Conservation (phyloP, 345 rosid species). For the Cardamine occulta region DNA sequence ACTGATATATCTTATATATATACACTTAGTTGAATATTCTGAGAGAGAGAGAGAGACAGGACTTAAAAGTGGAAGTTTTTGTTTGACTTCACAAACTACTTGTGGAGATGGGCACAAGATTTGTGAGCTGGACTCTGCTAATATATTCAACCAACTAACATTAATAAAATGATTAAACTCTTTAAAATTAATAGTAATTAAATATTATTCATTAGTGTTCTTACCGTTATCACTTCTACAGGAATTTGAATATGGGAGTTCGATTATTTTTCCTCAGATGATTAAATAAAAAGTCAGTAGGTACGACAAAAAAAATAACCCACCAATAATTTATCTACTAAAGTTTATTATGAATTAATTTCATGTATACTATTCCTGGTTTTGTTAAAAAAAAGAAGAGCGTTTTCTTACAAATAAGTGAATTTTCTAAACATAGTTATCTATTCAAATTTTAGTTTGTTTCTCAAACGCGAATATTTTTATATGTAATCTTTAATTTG, state of each 20-base stretch:
- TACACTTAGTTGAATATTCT: constrained; percentile 35
- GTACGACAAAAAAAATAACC: not conserved
- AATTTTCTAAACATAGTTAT: not conserved
- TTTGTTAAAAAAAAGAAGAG: not conserved
- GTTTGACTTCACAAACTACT: constrained; percentile 45
- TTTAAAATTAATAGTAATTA: not conserved
- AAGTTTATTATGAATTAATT: constrained; percentile 10
- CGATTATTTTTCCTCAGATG: not conserved
- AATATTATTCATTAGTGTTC: not conserved
- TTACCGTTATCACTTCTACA: not conserved
- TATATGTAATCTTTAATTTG: not conserved
- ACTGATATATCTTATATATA: constrained; percentile 15
- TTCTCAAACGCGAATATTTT: not conserved
- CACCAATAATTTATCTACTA: not conserved
- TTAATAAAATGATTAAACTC: not conserved
- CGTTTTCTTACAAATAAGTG: not conserved
- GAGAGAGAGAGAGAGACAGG: not conserved
- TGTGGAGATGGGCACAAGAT: constrained; percentile 38
- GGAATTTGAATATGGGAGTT: not conserved
- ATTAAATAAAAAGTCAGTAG: not conserved
- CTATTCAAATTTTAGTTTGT: not conserved
- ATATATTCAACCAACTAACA: constrained; percentile 3
- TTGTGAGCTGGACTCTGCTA: constrained; percentile 35
- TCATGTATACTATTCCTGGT: constrained; percentile 1
- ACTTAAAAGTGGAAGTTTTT: constrained; percentile 29